A percentile compares a stretch with the other conserved stretches of the same genome.
Evolutionary conservation across 2,329 filamentous ascomycete genomes (phyloP).

Genomic region (Volutella citrinella): DNA sequence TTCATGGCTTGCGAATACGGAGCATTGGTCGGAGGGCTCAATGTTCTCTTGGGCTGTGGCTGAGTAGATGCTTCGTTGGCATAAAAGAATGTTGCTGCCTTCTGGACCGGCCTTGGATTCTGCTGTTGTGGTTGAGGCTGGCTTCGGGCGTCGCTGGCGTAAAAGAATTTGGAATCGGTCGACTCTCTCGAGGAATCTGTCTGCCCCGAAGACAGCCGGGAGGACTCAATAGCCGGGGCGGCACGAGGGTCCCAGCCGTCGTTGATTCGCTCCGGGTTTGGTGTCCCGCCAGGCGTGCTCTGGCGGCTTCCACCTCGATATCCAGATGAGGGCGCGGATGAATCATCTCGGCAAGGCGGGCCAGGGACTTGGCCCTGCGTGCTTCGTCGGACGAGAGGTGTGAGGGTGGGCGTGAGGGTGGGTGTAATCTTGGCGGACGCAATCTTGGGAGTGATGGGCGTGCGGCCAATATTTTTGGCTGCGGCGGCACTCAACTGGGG

Average conservation of each 20-base stretch:
- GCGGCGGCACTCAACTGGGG: slow-evolving; percentile 65
- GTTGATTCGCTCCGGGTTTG: slow-evolving; percentile 40
- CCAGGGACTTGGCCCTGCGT: slow-evolving; percentile 13
- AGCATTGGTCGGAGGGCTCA: slow-evolving; percentile 28
- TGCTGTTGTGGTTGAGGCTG: too few relatives aligned
- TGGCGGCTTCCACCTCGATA: slow-evolving; percentile 74
- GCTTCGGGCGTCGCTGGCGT: slow-evolving; percentile 73
- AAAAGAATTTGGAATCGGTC: slow-evolving; percentile 72
- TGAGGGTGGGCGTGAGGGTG: slow-evolving; percentile 35
- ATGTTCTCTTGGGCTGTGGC: slow-evolving; percentile 34
- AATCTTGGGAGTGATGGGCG: slow-evolving; percentile 55
- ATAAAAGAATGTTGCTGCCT: slow-evolving; percentile 53
- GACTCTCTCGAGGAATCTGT: slow-evolving; percentile 24
- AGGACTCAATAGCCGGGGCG: slow-evolving; percentile 29
- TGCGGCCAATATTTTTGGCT: slow-evolving; percentile 48
- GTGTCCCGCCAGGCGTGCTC: slow-evolving; percentile 64
- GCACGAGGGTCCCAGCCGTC: slow-evolving; percentile 44
- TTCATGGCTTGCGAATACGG: too few relatives aligned
- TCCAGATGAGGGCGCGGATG: slow-evolving; percentile 68
- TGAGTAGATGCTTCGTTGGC: slow-evolving; percentile 54
- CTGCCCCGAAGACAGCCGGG: slow-evolving; percentile 21
- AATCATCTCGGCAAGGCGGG: slow-evolving; percentile 34
- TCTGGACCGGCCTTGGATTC: too few relatives aligned
- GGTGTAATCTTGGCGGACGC: slow-evolving; percentile 39
- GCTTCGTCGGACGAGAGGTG: slow-evolving; percentile 42